Base-by-base conservation (phyloP, 345 rosid species). In the Moricandia arvensis region DNA sequence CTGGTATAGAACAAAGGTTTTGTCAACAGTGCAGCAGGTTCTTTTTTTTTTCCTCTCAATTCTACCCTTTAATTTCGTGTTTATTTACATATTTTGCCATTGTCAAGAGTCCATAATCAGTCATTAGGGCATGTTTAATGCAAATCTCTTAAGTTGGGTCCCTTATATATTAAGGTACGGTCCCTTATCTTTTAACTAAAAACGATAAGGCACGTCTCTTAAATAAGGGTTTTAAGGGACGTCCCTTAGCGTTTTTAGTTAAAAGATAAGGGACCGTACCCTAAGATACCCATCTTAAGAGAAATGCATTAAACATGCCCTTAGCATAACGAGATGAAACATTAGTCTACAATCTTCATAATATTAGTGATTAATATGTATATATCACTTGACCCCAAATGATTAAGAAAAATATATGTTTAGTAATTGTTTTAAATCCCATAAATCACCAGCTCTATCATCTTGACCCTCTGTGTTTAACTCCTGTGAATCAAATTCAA, bases 1-100 rank as follows among this genome's bases (percentile, higher is more conserved):
- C 84, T 68, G 97, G 97, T 69, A 80, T 92, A 53, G 85, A 87
- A 80, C 97, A 95, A 83, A 87, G 99, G 82, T 93, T 93, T 80
- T 93, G 98, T 82, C 98, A 95, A 78, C 99, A 95, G 85, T 95
- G 99, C 66, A 95, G 99, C 89, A 90, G 97, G 99, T 95, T 73
- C 10, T 51, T 10, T 17, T 10, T 3, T 15, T 8, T 38, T 13
- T 0, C 27, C 7, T 41, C 11, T 29, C 75, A 57, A 2, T 53
- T 65, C 35, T 59, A 49, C 72, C 80, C 73, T 17, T 59, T 33
- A 59, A 0, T 18, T 65, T 10, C 30, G 8, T 12, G 69, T 69
- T 45, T 58, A 63, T 74, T 79, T 69, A 74, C 75, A 31, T 72
- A 51, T 45, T 53, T 63, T 55, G 72, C 78, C 75, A n/a, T n/a